Conservation (phyloP, 305 asterid species). For the Plantago lanceolata region DNA sequence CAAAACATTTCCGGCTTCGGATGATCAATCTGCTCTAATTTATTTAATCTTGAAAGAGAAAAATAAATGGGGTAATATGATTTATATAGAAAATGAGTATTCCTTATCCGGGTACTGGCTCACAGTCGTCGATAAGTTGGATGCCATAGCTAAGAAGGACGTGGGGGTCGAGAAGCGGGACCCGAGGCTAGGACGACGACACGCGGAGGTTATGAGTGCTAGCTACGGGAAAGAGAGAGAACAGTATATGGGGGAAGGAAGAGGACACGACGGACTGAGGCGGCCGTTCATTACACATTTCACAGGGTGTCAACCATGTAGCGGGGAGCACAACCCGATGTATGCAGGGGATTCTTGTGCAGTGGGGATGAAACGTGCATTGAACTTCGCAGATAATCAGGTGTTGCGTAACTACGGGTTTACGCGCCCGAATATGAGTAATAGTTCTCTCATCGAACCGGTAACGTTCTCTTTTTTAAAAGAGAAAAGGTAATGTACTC, state of each 20-base stretch:
- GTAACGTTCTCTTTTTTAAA: slow-evolving; percentile 42
- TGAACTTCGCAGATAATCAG: slow-evolving; percentile 83
- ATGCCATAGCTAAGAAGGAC: slow-evolving; percentile 25
- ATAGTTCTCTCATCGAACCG: slow-evolving; percentile 39
- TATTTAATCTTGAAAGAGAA: slow-evolving; percentile 45
- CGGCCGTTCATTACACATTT: slow-evolving; percentile 83
- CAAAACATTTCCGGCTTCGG: slow-evolving; percentile 41
- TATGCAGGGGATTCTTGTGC: slow-evolving; percentile 52
- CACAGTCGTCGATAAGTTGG: slow-evolving; percentile 36
- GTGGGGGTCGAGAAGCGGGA: slow-evolving; percentile 31
- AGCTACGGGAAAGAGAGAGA: slow-evolving; percentile 35
- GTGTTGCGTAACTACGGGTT: slow-evolving; percentile 62
- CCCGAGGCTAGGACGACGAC: slow-evolving; percentile 38
- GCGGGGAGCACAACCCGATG: slow-evolving; percentile 59
- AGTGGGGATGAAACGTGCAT: slow-evolving; percentile 69
- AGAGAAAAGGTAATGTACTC: slow-evolving; percentile 10
- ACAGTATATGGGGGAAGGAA: slow-evolving; percentile 28
- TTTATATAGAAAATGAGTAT: slow-evolving; percentile 57
- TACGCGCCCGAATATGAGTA: slow-evolving; percentile 38
- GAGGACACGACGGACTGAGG: slow-evolving; percentile 35
- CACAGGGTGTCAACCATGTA: slow-evolving; percentile 84
- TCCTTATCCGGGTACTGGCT: slow-evolving; percentile 60
- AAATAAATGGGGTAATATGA: slow-evolving; percentile 46
- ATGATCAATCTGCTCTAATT: slow-evolving; percentile 66
- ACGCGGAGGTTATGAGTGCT: slow-evolving; percentile 49